Percentiles rank a stretch among this genome's conserved stretches.
Conservation (phyloP, 148 eudicot genomes). For the Mesembryanthemum crystallinum region DNA sequence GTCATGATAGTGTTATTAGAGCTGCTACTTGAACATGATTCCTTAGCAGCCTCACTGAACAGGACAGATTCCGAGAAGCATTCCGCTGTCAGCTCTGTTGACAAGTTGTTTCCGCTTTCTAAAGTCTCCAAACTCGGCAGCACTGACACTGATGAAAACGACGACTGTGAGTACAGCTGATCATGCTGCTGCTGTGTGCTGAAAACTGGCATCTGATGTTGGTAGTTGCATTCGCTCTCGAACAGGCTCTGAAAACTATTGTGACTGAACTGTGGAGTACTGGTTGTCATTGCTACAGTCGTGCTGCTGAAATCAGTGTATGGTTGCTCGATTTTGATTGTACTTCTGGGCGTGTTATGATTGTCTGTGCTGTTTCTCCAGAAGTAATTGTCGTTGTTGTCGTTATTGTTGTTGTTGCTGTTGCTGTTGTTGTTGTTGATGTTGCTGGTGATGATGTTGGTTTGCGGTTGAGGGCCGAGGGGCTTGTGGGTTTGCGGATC, state of each 20-base stretch:
- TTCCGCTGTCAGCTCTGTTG: slow-evolving; percentile 20
- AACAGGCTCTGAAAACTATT: slow-evolving; percentile 12
- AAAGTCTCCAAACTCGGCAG: not conserved
- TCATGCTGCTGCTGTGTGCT: slow-evolving; percentile 2
- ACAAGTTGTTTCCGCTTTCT: slow-evolving; percentile 16
- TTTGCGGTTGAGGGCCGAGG: slow-evolving; percentile 24
- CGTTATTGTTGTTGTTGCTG: slow-evolving; percentile 10
- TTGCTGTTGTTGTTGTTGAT: slow-evolving; percentile 15
- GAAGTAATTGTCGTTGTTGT: slow-evolving; percentile 2
- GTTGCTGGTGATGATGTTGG: slow-evolving; percentile 19
- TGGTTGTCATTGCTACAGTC: slow-evolving; percentile 4
- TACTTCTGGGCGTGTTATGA: slow-evolving; percentile 6
- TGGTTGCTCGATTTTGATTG: slow-evolving; percentile 28
- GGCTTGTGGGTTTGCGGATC: slow-evolving; percentile 81
- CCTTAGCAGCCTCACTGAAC: slow-evolving; percentile 41
- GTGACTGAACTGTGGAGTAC: not conserved
- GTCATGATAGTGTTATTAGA: slow-evolving; percentile 30
- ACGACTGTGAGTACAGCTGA: slow-evolving; percentile 11
- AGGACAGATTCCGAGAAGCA: slow-evolving; percentile 34
- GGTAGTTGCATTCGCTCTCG: slow-evolving; percentile 6
- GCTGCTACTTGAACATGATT: slow-evolving; percentile 48
- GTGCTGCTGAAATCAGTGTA: slow-evolving; percentile 14
- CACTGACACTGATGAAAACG: slow-evolving; percentile 2
- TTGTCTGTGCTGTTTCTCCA: slow-evolving; percentile 13
- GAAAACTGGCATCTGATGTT: slow-evolving; percentile 1